Evolutionary conservation across 2,329 filamentous ascomycete species (phyloP).

Genomic region (Aspergillus pseudoviridinutans): DNA sequence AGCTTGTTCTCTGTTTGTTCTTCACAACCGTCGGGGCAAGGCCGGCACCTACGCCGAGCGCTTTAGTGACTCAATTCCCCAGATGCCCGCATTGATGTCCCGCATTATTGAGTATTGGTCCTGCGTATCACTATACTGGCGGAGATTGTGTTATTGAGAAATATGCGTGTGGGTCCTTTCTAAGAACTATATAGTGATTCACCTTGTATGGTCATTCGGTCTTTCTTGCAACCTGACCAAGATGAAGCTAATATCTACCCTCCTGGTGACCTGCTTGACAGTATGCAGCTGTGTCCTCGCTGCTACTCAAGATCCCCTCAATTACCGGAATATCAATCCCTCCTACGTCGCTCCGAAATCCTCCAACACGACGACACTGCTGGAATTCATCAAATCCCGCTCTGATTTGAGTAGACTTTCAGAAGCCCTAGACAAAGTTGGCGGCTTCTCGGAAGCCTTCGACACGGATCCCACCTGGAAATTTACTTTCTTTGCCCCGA

Average conservation of each 20-base stretch:
- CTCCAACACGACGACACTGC: neutral
- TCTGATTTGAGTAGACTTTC: neutral
- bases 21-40: neutral
- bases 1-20: neutral
- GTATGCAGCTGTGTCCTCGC: neutral
- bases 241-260: neutral
- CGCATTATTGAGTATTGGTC: no score
- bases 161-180: no score
- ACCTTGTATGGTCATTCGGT: no score
- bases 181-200: no score
- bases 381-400: neutral
- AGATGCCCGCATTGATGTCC: neutral
- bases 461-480: conserved; percentile 22
- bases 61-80: neutral
- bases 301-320: neutral
- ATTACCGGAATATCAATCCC: neutral
- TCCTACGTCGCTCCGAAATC: neutral
- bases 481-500: conserved; percentile 31
- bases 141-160: no score
- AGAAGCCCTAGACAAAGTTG: neutral
- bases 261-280: neutral
- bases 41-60: neutral
- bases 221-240: neutral
- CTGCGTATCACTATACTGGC: no score
- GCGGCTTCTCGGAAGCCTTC: conserved; percentile 27